Base-by-base conservation (phyloP, 225 moss, liverwort and hornwort species). In the Pseudisothecium myosuroides region DNA sequence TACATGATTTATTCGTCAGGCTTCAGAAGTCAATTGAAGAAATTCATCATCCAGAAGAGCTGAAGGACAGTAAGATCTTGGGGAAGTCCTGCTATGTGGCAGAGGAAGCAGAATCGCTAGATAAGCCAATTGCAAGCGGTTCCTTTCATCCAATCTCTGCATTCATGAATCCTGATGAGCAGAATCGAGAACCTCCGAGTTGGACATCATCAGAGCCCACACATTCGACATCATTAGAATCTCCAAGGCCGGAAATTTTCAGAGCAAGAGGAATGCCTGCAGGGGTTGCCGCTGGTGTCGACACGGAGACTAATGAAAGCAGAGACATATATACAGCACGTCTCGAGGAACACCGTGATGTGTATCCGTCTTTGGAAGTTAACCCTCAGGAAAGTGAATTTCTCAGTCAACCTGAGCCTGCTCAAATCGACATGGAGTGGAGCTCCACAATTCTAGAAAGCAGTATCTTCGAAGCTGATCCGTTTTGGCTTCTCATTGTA, bases 401-500 rank as follows among this genome's bases (percentile, higher is more conserved):
- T 71, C 18, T 24, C 21, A 39, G 22, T 87, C 91, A 85, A 90
- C 84, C 63, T 83, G 83, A 80, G 73, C 74, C 86, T 76, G 52
- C 71, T 71, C 76, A 90, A n/a, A 87, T 88, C 66, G 75, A 90
- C 60, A 91, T 89, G 92, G 91, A 94, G 78, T 92, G 94, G 93
- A 93, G 90, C 93, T 90, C 92, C 52, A 87, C 86, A 39, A 80
- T 93, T 41, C 91, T 89, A 12, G 83, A 84, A 28, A 69, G 63
- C 90, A 93, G 92, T 65, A 68, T 96, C 83, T 93, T 95, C 89
- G 90, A 95, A 78, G 94, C 94, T n/a, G 98, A 98, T 86, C 95
- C 98, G 23, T 98, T 98, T 90, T 93, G 91, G 92, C 94, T 98
- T 67, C 96, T 98, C 64, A 91, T 97, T 54, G 90, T 95, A 80